Evolutionary conservation across 2,329 filamentous ascomycete species (phyloP).

Genomic region (Apiospora koreana): DNA sequence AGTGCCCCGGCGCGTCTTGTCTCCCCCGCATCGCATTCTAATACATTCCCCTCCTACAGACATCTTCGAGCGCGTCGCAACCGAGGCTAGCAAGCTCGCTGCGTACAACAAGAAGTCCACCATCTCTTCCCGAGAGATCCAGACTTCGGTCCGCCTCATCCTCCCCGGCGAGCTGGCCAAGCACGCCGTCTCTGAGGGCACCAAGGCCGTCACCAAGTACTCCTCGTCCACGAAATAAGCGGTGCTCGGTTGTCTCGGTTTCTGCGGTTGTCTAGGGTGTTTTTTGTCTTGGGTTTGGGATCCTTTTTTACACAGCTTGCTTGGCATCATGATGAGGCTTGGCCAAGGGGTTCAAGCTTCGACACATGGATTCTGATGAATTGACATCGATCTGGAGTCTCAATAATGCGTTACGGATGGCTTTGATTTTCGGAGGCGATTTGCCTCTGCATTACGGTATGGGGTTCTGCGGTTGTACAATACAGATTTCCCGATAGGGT

Average conservation of each 20-base stretch:
- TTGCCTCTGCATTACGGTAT: constrained; percentile 66
- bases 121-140: constrained; percentile 98
- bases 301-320: constrained; percentile 33
- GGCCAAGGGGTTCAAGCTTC: constrained; percentile 31
- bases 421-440: constrained; percentile 67
- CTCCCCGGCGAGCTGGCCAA: constrained; percentile 98
- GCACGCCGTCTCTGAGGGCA: constrained; percentile 99
- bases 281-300: constrained; percentile 56
- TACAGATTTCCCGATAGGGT: constrained; percentile 64
- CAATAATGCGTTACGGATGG: constrained; percentile 76
- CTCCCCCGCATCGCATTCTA: constrained; percentile 14
- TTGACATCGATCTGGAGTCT: constrained; percentile 49
- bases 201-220: constrained; percentile 99
- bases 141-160: constrained; percentile 98
- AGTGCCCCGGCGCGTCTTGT: not conserved
- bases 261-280: constrained; percentile 54
- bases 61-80: constrained; percentile 99
- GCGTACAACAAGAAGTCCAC: constrained; percentile 99
- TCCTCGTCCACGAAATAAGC: constrained; percentile 98
- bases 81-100: constrained; percentile 97
- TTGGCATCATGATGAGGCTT: constrained; percentile 60
- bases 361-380: constrained; percentile 10
- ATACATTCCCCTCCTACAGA: constrained; percentile 54
- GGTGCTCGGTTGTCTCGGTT: constrained; percentile 37
- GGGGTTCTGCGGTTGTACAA: constrained; percentile 74